phyloP scores from a whole-genome alignment of 495 filamentous ascomycete genomes.

The Geopyxis carbonaria region DNA sequence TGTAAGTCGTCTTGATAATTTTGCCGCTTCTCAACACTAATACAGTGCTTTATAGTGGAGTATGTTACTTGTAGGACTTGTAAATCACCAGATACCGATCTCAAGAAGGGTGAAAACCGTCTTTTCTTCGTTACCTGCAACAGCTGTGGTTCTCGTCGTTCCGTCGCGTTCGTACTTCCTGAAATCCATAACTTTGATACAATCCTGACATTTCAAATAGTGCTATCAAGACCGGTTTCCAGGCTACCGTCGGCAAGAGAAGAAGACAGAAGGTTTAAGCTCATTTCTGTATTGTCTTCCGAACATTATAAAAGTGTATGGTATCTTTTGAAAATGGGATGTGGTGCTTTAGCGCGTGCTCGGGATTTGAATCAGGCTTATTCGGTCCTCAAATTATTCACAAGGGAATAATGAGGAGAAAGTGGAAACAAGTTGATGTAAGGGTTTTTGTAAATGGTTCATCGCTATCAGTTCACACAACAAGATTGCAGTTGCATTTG shows the following conservation, averaged over 20 bases:
- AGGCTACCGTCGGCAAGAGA: slow-evolving; percentile 88
- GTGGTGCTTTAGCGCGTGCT: too few relatives aligned
- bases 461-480: too few relatives aligned
- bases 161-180: slow-evolving; percentile 42
- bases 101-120: slow-evolving; percentile 97
- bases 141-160: slow-evolving; percentile 76
- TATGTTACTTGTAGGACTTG: slow-evolving; percentile 99
- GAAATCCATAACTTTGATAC: not conserved
- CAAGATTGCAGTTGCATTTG: too few relatives aligned
- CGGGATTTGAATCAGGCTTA: too few relatives aligned
- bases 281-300: not conserved
- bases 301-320: slow-evolving; percentile 2
- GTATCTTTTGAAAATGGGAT: slow-evolving; percentile 2
- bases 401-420: too few relatives aligned
- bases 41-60: slow-evolving; percentile 49
- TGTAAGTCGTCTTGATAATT: slow-evolving; percentile 37
- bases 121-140: slow-evolving; percentile 72
- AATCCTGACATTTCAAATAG: slow-evolving; percentile 11
- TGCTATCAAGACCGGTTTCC: slow-evolving; percentile 99
- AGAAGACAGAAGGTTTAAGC: slow-evolving; percentile 44
- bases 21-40: slow-evolving; percentile 4
- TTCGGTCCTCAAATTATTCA: too few relatives aligned
- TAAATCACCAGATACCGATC: slow-evolving; percentile 83
- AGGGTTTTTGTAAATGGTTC: too few relatives aligned
- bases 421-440: too few relatives aligned